A percentile compares a stretch with the other conserved stretches of the same genome.
Conservation (phyloP, 2,329 filamentous ascomycete species). For the Colletotrichum noveboracense region DNA sequence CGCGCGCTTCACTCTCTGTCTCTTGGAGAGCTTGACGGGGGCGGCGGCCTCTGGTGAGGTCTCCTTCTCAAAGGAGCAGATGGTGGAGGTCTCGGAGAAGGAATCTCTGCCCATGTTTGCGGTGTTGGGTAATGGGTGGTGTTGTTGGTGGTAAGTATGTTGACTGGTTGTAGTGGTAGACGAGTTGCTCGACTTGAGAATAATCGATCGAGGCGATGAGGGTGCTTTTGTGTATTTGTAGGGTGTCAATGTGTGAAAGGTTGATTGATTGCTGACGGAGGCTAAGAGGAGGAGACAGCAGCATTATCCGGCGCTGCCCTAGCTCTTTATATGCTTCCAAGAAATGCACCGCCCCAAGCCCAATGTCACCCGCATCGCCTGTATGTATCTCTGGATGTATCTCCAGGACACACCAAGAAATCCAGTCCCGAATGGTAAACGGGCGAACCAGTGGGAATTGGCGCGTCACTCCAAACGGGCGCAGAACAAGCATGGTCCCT, state of each 20-base stretch:
- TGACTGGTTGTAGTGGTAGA: background rate
- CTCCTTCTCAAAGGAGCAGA: conserved; percentile 15
- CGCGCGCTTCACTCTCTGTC: conserved; percentile 8
- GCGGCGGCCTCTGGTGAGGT: background rate
- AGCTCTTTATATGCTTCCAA: conserved; percentile 2
- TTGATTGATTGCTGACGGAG: conserved; percentile 13
- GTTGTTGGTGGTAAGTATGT: background rate
- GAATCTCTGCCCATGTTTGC: conserved; percentile 4
- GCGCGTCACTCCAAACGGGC: conserved; percentile 4
- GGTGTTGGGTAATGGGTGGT: background rate
- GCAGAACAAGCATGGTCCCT: conserved; percentile 7
- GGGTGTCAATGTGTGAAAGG: background rate
- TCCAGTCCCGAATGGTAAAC: background rate
- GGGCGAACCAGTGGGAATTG: background rate
- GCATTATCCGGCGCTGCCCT: background rate
- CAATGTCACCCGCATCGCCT: conserved; percentile 2
- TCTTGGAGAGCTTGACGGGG: background rate
- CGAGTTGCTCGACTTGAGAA: background rate
- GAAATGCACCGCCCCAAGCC: conserved; percentile 10
- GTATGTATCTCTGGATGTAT: background rate
- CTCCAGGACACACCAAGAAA: background rate
- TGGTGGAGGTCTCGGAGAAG: conserved; percentile 14
- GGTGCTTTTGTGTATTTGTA: background rate
- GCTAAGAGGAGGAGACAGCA: background rate
- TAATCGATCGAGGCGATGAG: background rate